Evolutionary conservation across 2,329 filamentous ascomycete genomes (phyloP), one percentile per base, ranked within the genome.

Genomic region (Colletotrichum limetticola): DNA sequence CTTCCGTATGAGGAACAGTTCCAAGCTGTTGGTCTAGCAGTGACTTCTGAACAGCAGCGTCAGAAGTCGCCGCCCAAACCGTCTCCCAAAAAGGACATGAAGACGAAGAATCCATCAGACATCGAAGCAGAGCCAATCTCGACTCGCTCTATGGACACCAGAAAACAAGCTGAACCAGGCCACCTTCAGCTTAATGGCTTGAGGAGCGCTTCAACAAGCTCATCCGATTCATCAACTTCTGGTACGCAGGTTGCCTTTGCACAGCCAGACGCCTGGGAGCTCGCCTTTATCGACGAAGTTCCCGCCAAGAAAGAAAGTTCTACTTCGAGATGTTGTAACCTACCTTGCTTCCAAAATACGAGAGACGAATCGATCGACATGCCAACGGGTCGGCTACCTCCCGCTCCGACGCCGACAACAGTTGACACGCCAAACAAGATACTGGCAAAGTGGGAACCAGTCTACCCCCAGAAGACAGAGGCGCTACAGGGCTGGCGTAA

Each of bases 1-100:
- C 77, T 89, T 30, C 89, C 89, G 2, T 91, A 87, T 76, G 85
- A 84, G 59, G 81, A 85, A 4, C 85, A 91, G 72, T 90, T 91
- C 74, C 82, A 81, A 68, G 84, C 84, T 69, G 88, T 87, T 66
- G 88, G 89, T 1, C 82, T 91, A 62, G 88, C 89, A 2, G 86
- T 91, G 1, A 91, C 89, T 12, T 90, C 89, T 46, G 82, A 74
- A 72, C 89, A 85, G 75, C 85, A 84, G 78, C 82, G 59, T 6
- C 75, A 71, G 24, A 76, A 53, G 64, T 77, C 56, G 56, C 77
- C 70, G 49, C 64, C 37, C 19, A 53, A 14, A 24, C n/a, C 8
- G 19, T 37, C 59, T 52, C 46, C 60, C 6, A 12, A 8, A 19
- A 66, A 61, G 16, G 26, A 56, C 14, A 14, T n/a, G 28, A 30